Conservation (phyloP, 2,329 filamentous ascomycete species). For the Colletotrichum destructivum region DNA sequence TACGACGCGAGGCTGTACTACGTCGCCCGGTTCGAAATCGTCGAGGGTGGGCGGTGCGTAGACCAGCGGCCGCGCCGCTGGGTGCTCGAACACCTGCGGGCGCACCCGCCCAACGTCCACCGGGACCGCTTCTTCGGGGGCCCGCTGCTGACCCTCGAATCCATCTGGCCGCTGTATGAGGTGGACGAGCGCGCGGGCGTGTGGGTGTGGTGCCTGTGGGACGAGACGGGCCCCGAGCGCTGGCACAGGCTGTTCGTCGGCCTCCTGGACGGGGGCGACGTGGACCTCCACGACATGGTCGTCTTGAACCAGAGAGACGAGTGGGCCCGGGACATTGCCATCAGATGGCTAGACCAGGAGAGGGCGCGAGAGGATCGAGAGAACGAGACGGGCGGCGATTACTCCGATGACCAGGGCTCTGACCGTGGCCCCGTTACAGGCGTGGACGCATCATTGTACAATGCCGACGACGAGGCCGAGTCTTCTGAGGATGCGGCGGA, state of each 20-base stretch:
- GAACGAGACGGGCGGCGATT: not conserved
- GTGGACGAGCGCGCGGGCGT: not conserved
- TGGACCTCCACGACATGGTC: not conserved
- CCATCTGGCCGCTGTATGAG: not conserved
- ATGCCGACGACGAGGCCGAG: not conserved
- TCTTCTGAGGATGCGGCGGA: not conserved
- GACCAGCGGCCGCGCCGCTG: constrained; percentile 1
- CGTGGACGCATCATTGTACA: not conserved
- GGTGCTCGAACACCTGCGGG: not conserved
- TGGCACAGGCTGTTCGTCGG: not conserved
- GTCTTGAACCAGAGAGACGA: not conserved
- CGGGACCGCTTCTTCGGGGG: not conserved
- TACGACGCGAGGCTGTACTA: constrained; percentile 13
- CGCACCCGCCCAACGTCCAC: not conserved
- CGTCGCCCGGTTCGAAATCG: not conserved
- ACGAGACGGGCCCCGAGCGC: not conserved
- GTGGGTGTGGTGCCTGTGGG: not conserved
- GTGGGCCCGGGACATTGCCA: not conserved
- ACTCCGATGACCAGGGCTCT: not conserved
- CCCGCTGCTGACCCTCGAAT: not conserved
- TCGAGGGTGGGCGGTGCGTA: not conserved
- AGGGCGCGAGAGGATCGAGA: not conserved
- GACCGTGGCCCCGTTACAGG: not conserved
- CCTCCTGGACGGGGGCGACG: not conserved
- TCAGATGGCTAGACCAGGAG: not conserved